Base-by-base conservation (phyloP, 2,329 filamentous ascomycete species). In the Aspergillus thermomutatus region DNA sequence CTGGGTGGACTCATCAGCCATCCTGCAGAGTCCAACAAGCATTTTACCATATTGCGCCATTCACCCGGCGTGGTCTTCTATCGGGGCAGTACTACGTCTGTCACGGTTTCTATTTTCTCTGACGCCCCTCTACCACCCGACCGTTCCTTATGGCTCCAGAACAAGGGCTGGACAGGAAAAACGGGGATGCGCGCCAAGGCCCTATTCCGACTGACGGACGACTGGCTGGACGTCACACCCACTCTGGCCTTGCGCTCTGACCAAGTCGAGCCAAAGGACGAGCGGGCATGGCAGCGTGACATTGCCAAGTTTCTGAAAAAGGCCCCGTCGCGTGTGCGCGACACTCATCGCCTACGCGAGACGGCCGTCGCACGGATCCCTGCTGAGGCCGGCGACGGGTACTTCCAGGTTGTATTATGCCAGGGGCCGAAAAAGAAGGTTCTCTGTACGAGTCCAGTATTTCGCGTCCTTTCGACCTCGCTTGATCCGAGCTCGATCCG, bases 221-320 rank as follows among this genome's bases (percentile, higher is more conserved):
- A 75, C 63, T 90, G 88, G 87, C 75, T 90, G 11, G 81, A 90
- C 56, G 87, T 90, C 2, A 90, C 88, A 0, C 88, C 88, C 0
- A 75, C 75, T 0, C 71, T 78, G 1, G 76, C 77, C 23, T 78
- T 82, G 0, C 66, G 69, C 0, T 64, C 77, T 0, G 74, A 80
- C 0, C 80, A 86, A 49, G 65, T 90, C 1, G 74, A 80, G 0
- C 75, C 78, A 1, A 74, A 72, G 0, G 85, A 89, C 37, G 88
- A 90, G 66, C 79, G 87, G 2, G 84, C 80, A 1, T 88, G 87
- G 75, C 86, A 89, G 69, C 78, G 87, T 37, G 88, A 91, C 65
- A 82, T 90, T 31, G 77, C 76, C 49, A 82, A 83, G n/a, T 88
- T 89, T 34, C 64, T 75, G 2, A 87, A 85, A 59, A 87, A 83